A percentile compares a stretch with the other conserved stretches of the same genome.
Evolutionary conservation across 1,284 basidiomycete species (phyloP).

Genomic region (Apiotrichum laibachii): DNA sequence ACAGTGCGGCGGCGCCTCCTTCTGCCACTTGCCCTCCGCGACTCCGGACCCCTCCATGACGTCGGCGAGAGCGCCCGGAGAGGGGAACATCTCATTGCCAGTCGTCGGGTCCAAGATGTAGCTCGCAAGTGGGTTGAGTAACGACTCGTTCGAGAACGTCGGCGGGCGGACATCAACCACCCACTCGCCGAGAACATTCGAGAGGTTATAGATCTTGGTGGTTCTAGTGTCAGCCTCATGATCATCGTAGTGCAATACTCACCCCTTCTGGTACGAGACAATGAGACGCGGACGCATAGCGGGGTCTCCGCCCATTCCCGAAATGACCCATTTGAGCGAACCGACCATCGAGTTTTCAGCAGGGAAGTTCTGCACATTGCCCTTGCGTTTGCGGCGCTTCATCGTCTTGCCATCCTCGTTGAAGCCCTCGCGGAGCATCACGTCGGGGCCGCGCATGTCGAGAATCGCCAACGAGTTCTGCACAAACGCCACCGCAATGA

Average conservation of each 20-base stretch:
- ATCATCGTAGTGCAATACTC: conserved; percentile 13
- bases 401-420: conserved; percentile 43
- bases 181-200: conserved; percentile 57
- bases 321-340: conserved; percentile 66
- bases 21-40: conserved; percentile 26
- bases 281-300: conserved; percentile 62
- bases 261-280: conserved; percentile 62
- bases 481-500: conserved; percentile 66
- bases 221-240: conserved; percentile 31
- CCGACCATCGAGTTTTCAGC: conserved; percentile 52
- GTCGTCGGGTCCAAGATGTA: conserved; percentile 65
- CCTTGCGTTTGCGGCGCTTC: conserved; percentile 50
- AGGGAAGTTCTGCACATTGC: conserved; percentile 43
- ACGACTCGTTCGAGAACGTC: conserved; percentile 51
- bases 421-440: conserved; percentile 58
- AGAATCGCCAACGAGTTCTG: conserved; percentile 63
- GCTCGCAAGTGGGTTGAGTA: conserved; percentile 57
- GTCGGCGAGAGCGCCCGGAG: conserved; percentile 21
- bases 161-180: conserved; percentile 56
- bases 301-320: conserved; percentile 60
- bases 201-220: conserved; percentile 61
- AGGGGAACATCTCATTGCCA: conserved; percentile 54
- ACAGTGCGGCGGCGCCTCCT: conserved; percentile 45
- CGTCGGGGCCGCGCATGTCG: conserved; percentile 67
- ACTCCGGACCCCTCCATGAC: conserved; percentile 19